phyloP scores from a whole-genome alignment of 1,284 basidiomycete species.

The Marasmius oreades region DNA sequence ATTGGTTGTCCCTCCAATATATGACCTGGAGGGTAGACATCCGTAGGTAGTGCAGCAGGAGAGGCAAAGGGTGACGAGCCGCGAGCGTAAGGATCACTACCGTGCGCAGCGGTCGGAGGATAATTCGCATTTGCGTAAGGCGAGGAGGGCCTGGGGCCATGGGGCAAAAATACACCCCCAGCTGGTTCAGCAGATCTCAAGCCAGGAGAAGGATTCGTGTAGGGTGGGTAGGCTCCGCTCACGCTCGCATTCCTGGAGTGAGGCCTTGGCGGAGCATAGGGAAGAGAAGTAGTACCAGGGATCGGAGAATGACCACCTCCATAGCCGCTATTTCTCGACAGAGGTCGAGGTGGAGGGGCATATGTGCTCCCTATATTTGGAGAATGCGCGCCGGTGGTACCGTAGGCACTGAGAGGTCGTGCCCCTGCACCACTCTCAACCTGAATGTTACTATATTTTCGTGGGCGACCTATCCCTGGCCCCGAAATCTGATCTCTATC shows the following conservation, averaged over 20 bases:
- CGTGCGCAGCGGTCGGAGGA: constrained; percentile 28
- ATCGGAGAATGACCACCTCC: neutral
- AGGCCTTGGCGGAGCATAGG: neutral
- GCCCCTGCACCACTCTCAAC: constrained; percentile 21
- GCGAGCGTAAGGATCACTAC: constrained; percentile 26
- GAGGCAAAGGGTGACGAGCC: constrained; percentile 26
- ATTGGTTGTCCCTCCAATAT: constrained; percentile 48
- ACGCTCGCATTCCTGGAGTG: constrained; percentile 6
- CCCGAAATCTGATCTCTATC: constrained; percentile 4
- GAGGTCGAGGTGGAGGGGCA: neutral
- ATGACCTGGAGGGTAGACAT: constrained; percentile 52
- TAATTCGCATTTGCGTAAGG: constrained; percentile 32
- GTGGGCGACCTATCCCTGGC: constrained; percentile 8
- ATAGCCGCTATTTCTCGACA: neutral
- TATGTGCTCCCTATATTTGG: constrained; percentile 1
- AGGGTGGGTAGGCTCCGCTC: neutral
- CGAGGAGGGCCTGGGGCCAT: constrained; percentile 22
- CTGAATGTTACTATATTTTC: constrained; percentile 19
- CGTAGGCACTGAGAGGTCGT: constrained; percentile 8
- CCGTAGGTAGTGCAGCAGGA: constrained; percentile 18
- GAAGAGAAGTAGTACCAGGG: neutral
- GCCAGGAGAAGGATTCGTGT: constrained; percentile 24
- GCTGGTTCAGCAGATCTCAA: constrained; percentile 26
- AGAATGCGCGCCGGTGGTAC: neutral
- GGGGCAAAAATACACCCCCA: constrained; percentile 17